These are phyloP conservation scores for Phytophthora megakarya DNA, from an alignment of 352 stramenopile genomes.

Conservation along the genomic window DNA sequence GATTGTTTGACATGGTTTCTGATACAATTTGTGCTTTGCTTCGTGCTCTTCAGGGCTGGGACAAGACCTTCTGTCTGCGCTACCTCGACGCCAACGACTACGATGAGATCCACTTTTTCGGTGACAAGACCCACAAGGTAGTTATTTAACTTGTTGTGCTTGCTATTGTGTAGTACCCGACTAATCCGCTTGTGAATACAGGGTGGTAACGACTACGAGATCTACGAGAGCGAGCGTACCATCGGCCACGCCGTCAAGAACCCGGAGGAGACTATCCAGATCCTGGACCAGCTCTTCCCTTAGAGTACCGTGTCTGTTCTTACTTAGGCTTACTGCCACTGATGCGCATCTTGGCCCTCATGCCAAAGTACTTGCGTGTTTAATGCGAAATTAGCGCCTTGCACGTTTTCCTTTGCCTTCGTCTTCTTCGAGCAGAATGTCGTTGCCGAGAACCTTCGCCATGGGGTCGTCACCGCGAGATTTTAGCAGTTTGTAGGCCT, in stretches of 20 bases:
- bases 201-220: conserved; percentile 99
- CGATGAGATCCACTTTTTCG: conserved; percentile 99
- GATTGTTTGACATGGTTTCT: neutral
- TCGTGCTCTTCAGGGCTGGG: conserved; percentile 87
- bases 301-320: conserved; percentile 35
- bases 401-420: conserved; percentile 29
- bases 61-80: conserved; percentile 99
- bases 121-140: conserved; percentile 98
- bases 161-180: conserved; percentile 5
- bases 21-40: neutral
- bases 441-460: conserved; percentile 86
- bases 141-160: neutral
- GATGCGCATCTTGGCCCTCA: conserved; percentile 34
- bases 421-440: conserved; percentile 52
- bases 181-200: conserved; percentile 25
- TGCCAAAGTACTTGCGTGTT: conserved; percentile 29
- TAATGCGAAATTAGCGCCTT: conserved; percentile 33
- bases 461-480: conserved; percentile 92
- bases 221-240: conserved; percentile 95
- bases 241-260: conserved; percentile 97
- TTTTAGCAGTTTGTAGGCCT: conserved; percentile 94
- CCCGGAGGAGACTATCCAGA: conserved; percentile 96
- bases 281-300: conserved; percentile 97
- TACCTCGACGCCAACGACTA: conserved; percentile 94
- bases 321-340: conserved; percentile 20